Base-by-base conservation (phyloP, 805 yeast species). In the Metschnikowia proteae region DNA sequence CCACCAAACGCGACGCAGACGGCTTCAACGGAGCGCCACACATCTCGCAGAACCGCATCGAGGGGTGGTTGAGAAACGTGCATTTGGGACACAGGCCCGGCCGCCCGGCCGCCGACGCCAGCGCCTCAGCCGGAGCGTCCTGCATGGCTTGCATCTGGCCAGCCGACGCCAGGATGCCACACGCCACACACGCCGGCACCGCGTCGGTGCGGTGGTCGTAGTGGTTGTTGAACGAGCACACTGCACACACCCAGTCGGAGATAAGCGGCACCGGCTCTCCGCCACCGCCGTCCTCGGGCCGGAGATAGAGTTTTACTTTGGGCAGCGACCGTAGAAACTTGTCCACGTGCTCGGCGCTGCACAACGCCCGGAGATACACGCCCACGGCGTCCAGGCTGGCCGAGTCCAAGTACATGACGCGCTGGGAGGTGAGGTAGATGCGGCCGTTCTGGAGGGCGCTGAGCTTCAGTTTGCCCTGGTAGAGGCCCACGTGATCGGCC, bases 21-120 rank as follows among this genome's bases (percentile, higher is more conserved):
- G 13, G 22, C 27, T 49, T 49, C 25, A 54, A 49, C 7, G 53
- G 50, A 2, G 84, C 72, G 0, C 96, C 97, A 68, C 98, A 92
- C 61, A 94, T 77, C 64, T 92, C 99, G 65, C 99, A 92, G 53
- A 73, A 75, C 33, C 74, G 66, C 73, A 92, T 71, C 2, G 87
- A 80, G 0, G 90, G 86, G 63, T 91, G 96, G 62, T 92, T 94
- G 9, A 81, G 68, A 59, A 90, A 92, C 0, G 98, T 88, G 57
- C 96, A 88, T 43, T 64, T 67, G 0, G 77, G 74, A 51, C 84
- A 80, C 51, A 69, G 74, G 32, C 71, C 72, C 26, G 44, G 22
- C 17, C 17, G 17, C 17, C 17, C 17, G 17, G 17, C 2, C 17
- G 49, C 38, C n/a, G 38, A 23, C 25, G 22, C 13, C 25, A 8